phyloP scores from a whole-genome alignment of 73 alveolate species.

The Blepharisma japonicum region DNA sequence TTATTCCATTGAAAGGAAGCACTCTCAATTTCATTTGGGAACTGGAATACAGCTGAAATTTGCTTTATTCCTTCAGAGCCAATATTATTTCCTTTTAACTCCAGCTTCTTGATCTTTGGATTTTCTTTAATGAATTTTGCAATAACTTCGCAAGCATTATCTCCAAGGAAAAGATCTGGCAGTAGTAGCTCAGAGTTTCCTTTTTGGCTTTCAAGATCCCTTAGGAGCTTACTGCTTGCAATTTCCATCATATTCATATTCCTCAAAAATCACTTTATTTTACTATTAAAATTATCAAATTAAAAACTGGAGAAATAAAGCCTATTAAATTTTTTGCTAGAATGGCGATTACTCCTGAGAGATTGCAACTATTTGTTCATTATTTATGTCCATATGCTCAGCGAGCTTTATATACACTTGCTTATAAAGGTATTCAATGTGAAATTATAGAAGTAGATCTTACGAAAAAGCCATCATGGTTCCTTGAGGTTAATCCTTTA shows the following conservation, averaged over 20 bases:
- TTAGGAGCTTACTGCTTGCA: no score
- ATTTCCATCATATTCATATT: no score
- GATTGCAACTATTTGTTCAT: background rate
- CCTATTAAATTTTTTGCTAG: no score
- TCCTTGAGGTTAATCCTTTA: slow-evolving; percentile 17
- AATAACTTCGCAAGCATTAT: background rate
- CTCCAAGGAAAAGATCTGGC: background rate
- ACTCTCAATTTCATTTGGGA: background rate
- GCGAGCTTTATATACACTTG: slow-evolving; percentile 24
- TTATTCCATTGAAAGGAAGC: background rate
- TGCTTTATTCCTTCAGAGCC: background rate
- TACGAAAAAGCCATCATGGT: background rate
- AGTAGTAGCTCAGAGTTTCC: background rate
- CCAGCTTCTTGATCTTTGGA: background rate
- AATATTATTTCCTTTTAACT: background rate
- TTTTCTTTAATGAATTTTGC: background rate
- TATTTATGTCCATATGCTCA: background rate
- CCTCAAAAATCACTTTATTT: no score
- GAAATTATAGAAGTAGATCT: background rate
- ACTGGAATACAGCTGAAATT: background rate
- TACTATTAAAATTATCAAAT: no score
- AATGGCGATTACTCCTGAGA: no score
- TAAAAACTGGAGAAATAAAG: no score
- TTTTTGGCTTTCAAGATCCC: background rate
- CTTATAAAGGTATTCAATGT: background rate